Evolutionary conservation across 1,284 basidiomycete species (phyloP), one percentile per base, ranked within the genome.

Genomic region (Pseudozyma sp.): DNA sequence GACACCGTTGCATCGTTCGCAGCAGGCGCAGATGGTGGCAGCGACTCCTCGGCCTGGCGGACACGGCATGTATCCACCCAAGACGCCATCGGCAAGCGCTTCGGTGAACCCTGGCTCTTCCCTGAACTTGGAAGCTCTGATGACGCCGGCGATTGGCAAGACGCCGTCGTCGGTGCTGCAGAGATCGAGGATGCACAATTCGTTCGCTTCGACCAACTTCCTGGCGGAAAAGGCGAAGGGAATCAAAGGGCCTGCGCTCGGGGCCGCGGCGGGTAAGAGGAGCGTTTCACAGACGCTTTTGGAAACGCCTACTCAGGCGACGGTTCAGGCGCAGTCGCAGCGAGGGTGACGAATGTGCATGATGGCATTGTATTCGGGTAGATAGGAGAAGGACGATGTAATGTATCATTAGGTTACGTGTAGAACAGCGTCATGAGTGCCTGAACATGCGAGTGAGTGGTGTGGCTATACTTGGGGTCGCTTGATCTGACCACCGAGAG

Each of bases 61-160:
- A 16, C 52, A 47, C n/a, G 13, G 31, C 35, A 29, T 60, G 48
- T 31, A 59, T 2, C 35, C 56, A 34, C 69, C 70, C 42, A 64
- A 56, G 37, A 73, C 70, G 16, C 65, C 70, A 1, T 39, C 56
- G 14, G 45, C 62, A 2, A 24, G 24, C 24, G 51, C 50, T 0
- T n/a, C 54, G 24, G n/a, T 6, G 24, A 47, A 48, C 11, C 42
- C 57, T 1, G 59, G 54, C 5, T 67, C 68, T 31, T 57, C 54
- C 24, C 47, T 73, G 46, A 55, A 60, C 35, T 34, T 69, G 33
- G 37, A 64, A n/a, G 48, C 61, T n/a, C 52, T 73, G 17, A 67
- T 68, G 55, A 73, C 70, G 7, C 70, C 70, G 14, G 70, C 70
- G 7, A 29, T 68, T 7, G 64, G 69, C 48, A 73, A 73, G 43